phyloP scores from a whole-genome alignment of 306 rosid species.

The Cucurbita pepo region DNA sequence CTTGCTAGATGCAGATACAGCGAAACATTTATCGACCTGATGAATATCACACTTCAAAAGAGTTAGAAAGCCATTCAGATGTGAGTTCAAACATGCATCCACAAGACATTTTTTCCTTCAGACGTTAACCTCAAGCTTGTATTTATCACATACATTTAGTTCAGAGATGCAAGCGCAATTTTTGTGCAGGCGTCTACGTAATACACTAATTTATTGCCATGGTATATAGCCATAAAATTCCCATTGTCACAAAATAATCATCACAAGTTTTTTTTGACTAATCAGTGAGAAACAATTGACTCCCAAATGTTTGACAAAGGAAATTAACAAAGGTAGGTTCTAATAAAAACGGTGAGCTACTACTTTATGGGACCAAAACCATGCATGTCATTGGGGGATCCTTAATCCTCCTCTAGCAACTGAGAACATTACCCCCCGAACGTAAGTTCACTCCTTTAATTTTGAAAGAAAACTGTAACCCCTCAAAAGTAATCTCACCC shows the following conservation, averaged over 20 bases:
- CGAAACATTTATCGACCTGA: conserved; percentile 56
- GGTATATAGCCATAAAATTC: neutral
- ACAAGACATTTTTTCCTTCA: neutral
- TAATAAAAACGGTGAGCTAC: neutral
- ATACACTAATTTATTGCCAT: neutral
- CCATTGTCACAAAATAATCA: neutral
- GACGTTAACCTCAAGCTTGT: neutral
- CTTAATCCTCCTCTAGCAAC: neutral
- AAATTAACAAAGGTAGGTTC: neutral
- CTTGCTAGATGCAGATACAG: conserved; percentile 39
- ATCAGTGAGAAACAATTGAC: neutral
- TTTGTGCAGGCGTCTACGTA: neutral
- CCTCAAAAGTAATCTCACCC: neutral
- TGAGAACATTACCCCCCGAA: neutral
- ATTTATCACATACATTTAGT: neutral
- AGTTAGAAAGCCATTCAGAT: conserved; percentile 4
- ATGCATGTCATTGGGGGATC: neutral
- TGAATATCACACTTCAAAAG: conserved; percentile 9
- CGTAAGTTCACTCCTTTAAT: neutral
- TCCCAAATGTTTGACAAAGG: neutral
- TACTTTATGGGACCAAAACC: neutral
- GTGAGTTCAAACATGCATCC: conserved; percentile 1
- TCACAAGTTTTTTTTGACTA: neutral
- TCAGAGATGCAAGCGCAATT: neutral
- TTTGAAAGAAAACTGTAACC: neutral